These are phyloP conservation scores for Fomitopsis palustris DNA, from an alignment of 1,284 basidiomycete genomes.

Conservation along the genomic window DNA sequence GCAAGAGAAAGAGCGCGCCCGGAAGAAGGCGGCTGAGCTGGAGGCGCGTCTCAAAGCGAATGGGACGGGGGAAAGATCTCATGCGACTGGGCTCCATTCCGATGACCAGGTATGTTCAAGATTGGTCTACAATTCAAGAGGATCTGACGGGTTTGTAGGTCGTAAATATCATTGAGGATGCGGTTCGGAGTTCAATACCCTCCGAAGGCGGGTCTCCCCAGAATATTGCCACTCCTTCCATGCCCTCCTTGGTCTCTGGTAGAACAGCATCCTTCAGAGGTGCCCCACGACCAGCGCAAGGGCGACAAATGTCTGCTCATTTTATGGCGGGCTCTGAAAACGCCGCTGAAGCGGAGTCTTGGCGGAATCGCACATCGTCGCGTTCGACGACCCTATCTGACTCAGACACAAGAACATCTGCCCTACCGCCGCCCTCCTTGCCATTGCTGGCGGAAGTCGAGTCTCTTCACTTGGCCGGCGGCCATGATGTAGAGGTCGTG, in stretches of 20 bases:
- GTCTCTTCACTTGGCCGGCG: slow-evolving; percentile 42
- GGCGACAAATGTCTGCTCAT: slow-evolving; percentile 26
- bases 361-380: slow-evolving; percentile 50
- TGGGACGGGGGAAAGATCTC: slow-evolving; percentile 30
- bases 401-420: slow-evolving; percentile 8
- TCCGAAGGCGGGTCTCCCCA: neutral
- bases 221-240: neutral
- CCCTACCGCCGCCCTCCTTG: slow-evolving; percentile 26
- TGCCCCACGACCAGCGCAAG: slow-evolving; percentile 22
- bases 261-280: slow-evolving; percentile 33
- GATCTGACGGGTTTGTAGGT: neutral
- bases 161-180: slow-evolving; percentile 46
- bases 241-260: slow-evolving; percentile 13
- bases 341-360: slow-evolving; percentile 49
- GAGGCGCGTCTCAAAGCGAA: slow-evolving; percentile 67
- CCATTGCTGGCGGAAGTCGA: slow-evolving; percentile 44
- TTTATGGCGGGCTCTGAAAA: slow-evolving; percentile 13
- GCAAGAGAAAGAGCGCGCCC: slow-evolving; percentile 80
- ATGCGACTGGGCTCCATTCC: slow-evolving; percentile 9
- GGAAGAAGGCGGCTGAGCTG: slow-evolving; percentile 81
- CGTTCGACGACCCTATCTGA: slow-evolving; percentile 24
- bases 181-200: slow-evolving; percentile 22
- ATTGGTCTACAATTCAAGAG: neutral
- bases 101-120: slow-evolving; percentile 19
- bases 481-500: slow-evolving; percentile 68